These are phyloP conservation scores for Calonectria multiphialidica DNA, from an alignment of 2,329 filamentous ascomycete genomes.

Conservation along the genomic window DNA sequence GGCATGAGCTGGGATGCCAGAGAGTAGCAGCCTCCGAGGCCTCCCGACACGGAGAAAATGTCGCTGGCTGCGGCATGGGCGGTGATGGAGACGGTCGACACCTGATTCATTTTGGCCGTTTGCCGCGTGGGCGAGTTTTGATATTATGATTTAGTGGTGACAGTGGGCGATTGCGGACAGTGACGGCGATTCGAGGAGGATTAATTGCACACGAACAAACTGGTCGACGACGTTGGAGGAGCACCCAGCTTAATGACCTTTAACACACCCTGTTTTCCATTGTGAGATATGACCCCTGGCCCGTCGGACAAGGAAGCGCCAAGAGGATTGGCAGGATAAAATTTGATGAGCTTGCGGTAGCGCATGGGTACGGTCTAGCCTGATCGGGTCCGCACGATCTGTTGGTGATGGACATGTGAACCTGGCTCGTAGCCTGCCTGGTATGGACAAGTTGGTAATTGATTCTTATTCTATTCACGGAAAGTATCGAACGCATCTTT, in stretches of 20 bases:
- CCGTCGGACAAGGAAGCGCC: background rate
- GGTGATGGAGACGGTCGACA: background rate
- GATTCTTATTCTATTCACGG: no score
- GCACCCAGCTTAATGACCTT: background rate
- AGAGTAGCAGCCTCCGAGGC: background rate
- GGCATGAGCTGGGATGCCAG: constrained; percentile 28
- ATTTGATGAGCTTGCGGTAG: background rate
- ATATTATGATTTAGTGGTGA: background rate
- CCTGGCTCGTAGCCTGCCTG: no score
- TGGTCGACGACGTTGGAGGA: background rate
- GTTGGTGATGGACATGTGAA: background rate
- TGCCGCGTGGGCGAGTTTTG: background rate
- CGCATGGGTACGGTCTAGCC: background rate
- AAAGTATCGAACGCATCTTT: no score
- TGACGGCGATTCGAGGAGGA: background rate
- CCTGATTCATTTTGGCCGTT: background rate
- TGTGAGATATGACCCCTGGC: background rate
- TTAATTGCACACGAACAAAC: background rate
- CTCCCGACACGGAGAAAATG: background rate
- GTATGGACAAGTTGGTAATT: no score
- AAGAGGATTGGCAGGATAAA: background rate
- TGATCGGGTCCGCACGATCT: background rate
- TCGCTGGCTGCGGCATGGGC: background rate
- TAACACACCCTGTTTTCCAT: background rate
- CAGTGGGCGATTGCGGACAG: background rate